Base-by-base conservation (phyloP, 768 basidiomycete species). In the Royoungia palumana region DNA sequence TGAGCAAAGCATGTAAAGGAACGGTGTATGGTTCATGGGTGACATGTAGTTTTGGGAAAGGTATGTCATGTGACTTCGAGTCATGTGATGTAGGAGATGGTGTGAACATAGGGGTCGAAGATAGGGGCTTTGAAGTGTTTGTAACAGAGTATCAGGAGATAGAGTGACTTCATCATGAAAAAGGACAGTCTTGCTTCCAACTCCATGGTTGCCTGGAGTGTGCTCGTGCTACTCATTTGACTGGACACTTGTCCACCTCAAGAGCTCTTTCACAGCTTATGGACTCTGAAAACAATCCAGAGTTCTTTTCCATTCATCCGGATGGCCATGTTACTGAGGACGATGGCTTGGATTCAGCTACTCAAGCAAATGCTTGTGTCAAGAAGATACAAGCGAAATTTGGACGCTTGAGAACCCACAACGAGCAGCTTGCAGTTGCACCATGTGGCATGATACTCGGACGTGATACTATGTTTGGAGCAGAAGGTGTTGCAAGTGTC, bases 121-220 rank as follows among this genome's bases (percentile, higher is more conserved):
- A n/a, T n/a, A n/a, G n/a, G n/a, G n/a, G n/a, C n/a, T n/a, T n/a
- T n/a, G n/a, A n/a, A n/a, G n/a, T n/a, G n/a, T n/a, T n/a, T n/a
- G n/a, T n/a, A n/a, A n/a, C n/a, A n/a, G n/a, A n/a, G n/a, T n/a
- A n/a, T n/a, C n/a, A n/a, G n/a, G n/a, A n/a, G n/a, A n/a, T n/a
- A n/a, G n/a, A n/a, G n/a, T n/a, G n/a, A n/a, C n/a, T n/a, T 46
- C 51, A 53, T 5, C 19, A 20, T 1, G 44, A 49, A 1, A 48
- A 25, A 38, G 54, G 47, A 0, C 47, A 43, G 16, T 55, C 47
- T 0, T 5, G 13, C 16, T 55, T 55, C 4, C 47, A 55, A 16
- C 47, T 55, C 1, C 20, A 2, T 25, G 47, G 49, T 2, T 19
- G 12, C 4, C 35, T 55, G 0, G 40, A 49, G 5, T 12, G 7